Base-by-base conservation (phyloP, 495 filamentous ascomycete genomes). In the Parmelia sp. region DNA sequence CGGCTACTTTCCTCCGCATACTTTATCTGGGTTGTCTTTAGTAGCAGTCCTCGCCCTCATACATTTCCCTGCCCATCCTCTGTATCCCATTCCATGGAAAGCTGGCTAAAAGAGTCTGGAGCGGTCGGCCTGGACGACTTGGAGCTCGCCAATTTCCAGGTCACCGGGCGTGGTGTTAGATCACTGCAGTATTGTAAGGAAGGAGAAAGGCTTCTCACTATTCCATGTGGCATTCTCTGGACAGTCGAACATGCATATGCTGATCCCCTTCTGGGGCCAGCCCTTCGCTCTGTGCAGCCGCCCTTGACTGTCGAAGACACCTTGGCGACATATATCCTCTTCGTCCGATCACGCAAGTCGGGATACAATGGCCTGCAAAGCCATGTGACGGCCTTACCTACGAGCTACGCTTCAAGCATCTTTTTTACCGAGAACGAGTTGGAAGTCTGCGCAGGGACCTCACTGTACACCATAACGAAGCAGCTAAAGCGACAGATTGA, bases 211-310 rank as follows among this genome's bases (percentile, higher is more conserved):
- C 59, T 73, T 65, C 69, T 73, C 66, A 73, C 71, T 58, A 72
- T 72, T 60, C 69, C 71, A 62, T 55, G 33, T 61, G 51, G 61
- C 57, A 51, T 44, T 67, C 71, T 73, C 64, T 73, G 71, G 71
- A 73, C 69, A 61, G 71, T 72, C 61, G 55, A 72, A 45, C 71
- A 73, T 64, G 71, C 71, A 62, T 72, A 73, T 64, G 71, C 69
- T 57, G 71, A 73, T 68, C 64, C 66, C 61, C 59, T 72, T 60
- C 71, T 73, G 59, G 71, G 69, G 45, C 66, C 68, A 64, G 69
- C 58, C 49, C 71, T 73, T 65, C 65, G 62, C 68, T 72, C 70
- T 70, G 47, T 51, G 57, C 62, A 58, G 62, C 71, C 71, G 59
- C 71, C 70, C 49, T 69, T 73, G 65, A 72, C 71, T 57, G 63